Conservation (phyloP, 140 eudicot genomes). For the Oenanthe javanica region DNA sequence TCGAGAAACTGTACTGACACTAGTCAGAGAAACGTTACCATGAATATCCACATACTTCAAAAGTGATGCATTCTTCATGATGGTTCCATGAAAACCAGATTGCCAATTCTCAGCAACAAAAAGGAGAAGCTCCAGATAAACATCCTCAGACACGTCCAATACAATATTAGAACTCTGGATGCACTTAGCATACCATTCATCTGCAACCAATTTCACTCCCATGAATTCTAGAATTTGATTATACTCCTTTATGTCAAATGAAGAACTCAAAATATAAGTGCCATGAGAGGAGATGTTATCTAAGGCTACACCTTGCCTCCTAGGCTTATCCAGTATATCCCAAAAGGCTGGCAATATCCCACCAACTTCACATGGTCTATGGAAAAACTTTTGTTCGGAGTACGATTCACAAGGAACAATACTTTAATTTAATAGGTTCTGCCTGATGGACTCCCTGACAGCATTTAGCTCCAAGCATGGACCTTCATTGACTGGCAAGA, state of each 20-base stretch:
- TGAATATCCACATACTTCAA: conserved; percentile 28
- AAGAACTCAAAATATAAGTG: conserved; percentile 26
- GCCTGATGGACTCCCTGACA: conserved; percentile 30
- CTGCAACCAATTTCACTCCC: conserved; percentile 23
- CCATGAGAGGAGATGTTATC: conserved; percentile 46
- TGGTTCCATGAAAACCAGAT: conserved; percentile 18
- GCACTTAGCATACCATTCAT: conserved; percentile 56
- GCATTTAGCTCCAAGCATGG: conserved; percentile 27
- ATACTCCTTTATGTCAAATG: conserved; percentile 32
- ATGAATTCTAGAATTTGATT: conserved; percentile 23
- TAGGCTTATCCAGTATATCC: conserved; percentile 33
- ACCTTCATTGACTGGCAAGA: conserved; percentile 31
- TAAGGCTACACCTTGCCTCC: conserved; percentile 30
- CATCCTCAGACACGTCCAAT: conserved; percentile 33
- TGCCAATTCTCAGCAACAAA: conserved; percentile 40
- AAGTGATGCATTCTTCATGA: conserved; percentile 24
- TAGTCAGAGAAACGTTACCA: conserved; percentile 19
- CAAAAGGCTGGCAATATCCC: conserved; percentile 45
- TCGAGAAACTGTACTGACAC: conserved; percentile 7
- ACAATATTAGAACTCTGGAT: conserved; percentile 39
- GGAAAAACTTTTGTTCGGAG: conserved; percentile 36
- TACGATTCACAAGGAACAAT: conserved; percentile 55
- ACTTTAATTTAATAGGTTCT: conserved; percentile 24
- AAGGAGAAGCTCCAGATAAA: conserved; percentile 34
- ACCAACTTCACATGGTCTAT: conserved; percentile 48